A percentile compares a stretch with the other conserved stretches of the same genome.
Evolutionary conservation across 352 stramenopile species (phyloP).

Genomic region (Elongisporangium anandrum): DNA sequence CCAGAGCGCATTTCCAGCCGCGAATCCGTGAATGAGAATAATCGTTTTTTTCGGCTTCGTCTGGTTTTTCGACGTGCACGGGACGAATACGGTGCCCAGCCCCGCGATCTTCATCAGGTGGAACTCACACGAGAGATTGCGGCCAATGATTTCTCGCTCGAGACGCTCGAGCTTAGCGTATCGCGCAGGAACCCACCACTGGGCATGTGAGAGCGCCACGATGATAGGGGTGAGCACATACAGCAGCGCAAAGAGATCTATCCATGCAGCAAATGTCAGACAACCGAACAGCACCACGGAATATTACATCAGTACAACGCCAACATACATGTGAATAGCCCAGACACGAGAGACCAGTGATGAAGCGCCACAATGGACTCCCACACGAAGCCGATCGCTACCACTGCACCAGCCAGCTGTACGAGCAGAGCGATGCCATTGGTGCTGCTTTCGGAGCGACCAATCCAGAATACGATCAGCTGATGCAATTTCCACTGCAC

Average conservation of each 20-base stretch:
- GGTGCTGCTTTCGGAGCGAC: conserved; percentile 14
- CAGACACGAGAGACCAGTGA: conserved; percentile 23
- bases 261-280: background rate
- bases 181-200: conserved; percentile 44
- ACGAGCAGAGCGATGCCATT: conserved; percentile 19
- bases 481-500: conserved; percentile 41
- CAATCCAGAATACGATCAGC: conserved; percentile 32
- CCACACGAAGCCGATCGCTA: conserved; percentile 24
- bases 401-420: conserved; percentile 16
- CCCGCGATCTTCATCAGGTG: conserved; percentile 47
- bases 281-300: background rate
- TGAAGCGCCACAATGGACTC: conserved; percentile 20
- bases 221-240: conserved; percentile 28
- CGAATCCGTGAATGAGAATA: conserved; percentile 63
- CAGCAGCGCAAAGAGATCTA: conserved; percentile 22
- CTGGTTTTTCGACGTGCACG: conserved; percentile 25
- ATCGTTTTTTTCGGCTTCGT: conserved; percentile 24
- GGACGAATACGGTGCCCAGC: conserved; percentile 58
- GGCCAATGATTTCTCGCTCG: conserved; percentile 36
- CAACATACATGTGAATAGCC: conserved; percentile 27
- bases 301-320: background rate
- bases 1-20: conserved; percentile 63
- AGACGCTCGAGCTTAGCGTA: conserved; percentile 41
- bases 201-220: conserved; percentile 28
- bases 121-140: conserved; percentile 39